Conservation (phyloP, 257 asterid species). For the Primulina eburnea region DNA sequence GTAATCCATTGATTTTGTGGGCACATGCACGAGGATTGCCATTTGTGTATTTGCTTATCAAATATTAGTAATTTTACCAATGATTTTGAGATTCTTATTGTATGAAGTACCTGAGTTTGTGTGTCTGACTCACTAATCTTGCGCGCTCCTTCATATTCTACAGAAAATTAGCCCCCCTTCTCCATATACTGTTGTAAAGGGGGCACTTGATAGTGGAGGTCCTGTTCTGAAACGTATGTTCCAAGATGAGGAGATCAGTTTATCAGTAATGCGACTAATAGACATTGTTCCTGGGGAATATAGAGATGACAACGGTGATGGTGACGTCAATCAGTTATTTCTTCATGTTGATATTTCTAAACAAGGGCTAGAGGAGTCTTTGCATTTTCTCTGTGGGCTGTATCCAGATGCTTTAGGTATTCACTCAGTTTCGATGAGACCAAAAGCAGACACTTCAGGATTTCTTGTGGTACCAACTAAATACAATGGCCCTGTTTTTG, state of each 20-base stretch:
- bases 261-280: slow-evolving; percentile 75
- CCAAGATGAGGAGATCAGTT: slow-evolving; percentile 66
- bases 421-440: slow-evolving; percentile 75
- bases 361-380: slow-evolving; percentile 57
- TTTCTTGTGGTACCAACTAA: slow-evolving; percentile 46
- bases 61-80: neutral
- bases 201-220: slow-evolving; percentile 72
- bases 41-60: neutral
- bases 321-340: slow-evolving; percentile 64
- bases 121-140: slow-evolving; percentile 13
- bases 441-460: slow-evolving; percentile 56
- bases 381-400: slow-evolving; percentile 87
- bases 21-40: too few species aligned
- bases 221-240: slow-evolving; percentile 71
- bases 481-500: slow-evolving; percentile 75
- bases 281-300: slow-evolving; percentile 64
- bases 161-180: slow-evolving; percentile 94
- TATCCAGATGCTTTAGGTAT: slow-evolving; percentile 97
- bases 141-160: slow-evolving; percentile 11
- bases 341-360: slow-evolving; percentile 79
- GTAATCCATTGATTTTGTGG: too few species aligned
- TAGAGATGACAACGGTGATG: slow-evolving; percentile 25
- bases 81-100: slow-evolving; percentile 13
- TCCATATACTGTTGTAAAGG: slow-evolving; percentile 77
- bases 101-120: neutral